Conservation (phyloP, 2,329 filamentous ascomycete genomes). For the Monascus ruber region DNA sequence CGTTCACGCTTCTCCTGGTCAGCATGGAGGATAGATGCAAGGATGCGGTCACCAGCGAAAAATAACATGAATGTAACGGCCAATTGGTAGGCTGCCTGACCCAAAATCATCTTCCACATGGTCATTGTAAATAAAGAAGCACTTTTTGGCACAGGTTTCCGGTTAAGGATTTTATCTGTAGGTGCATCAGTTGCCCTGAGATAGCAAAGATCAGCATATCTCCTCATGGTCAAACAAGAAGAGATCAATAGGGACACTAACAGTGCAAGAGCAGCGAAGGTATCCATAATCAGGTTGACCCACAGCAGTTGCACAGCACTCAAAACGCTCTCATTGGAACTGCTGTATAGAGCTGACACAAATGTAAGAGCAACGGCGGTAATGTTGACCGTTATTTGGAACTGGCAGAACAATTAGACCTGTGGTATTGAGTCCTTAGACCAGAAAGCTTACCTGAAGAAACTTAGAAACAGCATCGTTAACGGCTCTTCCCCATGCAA, state of each 20-base stretch:
- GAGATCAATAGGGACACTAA: conserved; percentile 7
- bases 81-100: conserved; percentile 82
- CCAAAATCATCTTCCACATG: conserved; percentile 99
- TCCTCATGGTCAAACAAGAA: not conserved
- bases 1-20: conserved; percentile 31
- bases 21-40: conserved; percentile 41
- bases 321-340: conserved; percentile 60
- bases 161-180: conserved; percentile 64
- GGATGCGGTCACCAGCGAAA: conserved; percentile 55
- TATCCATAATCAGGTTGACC: conserved; percentile 98
- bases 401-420: conserved; percentile 47
- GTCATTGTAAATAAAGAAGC: conserved; percentile 70
- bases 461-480: conserved; percentile 60
- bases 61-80: conserved; percentile 68
- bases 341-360: conserved; percentile 67
- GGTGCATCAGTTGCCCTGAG: conserved; percentile 69
- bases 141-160: conserved; percentile 66
- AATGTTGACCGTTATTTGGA: conserved; percentile 69
- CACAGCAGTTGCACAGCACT: conserved; percentile 86
- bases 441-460: conserved; percentile 33
- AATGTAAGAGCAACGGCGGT: conserved; percentile 83
- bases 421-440: conserved; percentile 1
- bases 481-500: conserved; percentile 58
- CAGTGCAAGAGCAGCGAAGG: conserved; percentile 76
- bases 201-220: conserved; percentile 2